Percentiles rank a stretch among this genome's conserved stretches.
Conservation (phyloP, 768 basidiomycete genomes). For the Kwoniella bestiolae region DNA sequence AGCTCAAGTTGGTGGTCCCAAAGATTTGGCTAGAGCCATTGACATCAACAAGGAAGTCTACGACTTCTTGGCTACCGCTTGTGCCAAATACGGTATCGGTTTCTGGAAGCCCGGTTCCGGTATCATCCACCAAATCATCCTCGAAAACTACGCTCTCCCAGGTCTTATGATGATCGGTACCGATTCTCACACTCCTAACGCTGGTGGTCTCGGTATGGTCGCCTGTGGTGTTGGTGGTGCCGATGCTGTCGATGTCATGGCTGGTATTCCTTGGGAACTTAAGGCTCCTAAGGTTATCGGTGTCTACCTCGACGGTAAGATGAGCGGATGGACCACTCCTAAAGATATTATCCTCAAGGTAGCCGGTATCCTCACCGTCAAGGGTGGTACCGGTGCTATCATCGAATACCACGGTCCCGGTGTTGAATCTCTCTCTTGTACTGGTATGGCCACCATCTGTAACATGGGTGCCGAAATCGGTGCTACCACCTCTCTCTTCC, state of each 20-base stretch:
- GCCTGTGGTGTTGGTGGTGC: conserved; percentile 99
- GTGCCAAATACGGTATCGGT: conserved; percentile 97
- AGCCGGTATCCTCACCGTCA: conserved; percentile 97
- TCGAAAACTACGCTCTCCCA: conserved; percentile 99
- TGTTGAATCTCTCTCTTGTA: conserved; percentile 94
- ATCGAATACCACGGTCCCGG: conserved; percentile 96
- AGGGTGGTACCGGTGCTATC: conserved; percentile 98
- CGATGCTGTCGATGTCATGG: conserved; percentile 99
- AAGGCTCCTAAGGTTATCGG: conserved; percentile 99
- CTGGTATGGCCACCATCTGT: conserved; percentile 99
- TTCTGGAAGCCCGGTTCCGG: conserved; percentile 99
- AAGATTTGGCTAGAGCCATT: conserved; percentile 90
- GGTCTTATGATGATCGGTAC: conserved; percentile 99
- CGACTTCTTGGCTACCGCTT: conserved; percentile 96
- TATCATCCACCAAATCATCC: conserved; percentile 98
- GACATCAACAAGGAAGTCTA: conserved; percentile 98
- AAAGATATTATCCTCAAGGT: conserved; percentile 99
- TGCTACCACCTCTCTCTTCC: conserved; percentile 98
- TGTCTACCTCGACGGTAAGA: conserved; percentile 93
- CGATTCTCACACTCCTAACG: conserved; percentile 98
- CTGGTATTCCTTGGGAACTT: conserved; percentile 95
- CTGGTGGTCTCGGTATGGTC: conserved; percentile 98
- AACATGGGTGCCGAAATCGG: conserved; percentile 99
- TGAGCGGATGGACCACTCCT: conserved; percentile 94
- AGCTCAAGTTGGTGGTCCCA: conserved; percentile 89